Percentiles rank a stretch among this genome's conserved stretches.
Evolutionary conservation across 2,329 filamentous ascomycete genomes (phyloP).

Genomic region (Cercospora brassicicola): DNA sequence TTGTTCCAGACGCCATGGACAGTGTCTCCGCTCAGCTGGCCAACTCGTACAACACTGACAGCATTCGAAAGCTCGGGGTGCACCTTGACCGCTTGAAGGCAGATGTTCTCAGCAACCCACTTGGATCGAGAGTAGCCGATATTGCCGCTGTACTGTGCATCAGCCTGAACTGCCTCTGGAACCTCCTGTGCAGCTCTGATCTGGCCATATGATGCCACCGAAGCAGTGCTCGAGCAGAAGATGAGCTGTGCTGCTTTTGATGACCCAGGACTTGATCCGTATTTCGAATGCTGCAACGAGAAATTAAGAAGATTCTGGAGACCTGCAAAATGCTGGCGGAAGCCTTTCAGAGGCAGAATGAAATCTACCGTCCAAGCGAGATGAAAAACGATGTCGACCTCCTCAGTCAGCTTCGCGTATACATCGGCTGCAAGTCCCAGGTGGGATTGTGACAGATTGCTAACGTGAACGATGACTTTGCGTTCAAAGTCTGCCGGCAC

Average conservation of each 20-base stretch:
- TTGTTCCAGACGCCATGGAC: conserved; percentile 50
- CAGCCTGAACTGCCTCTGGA: conserved; percentile 44
- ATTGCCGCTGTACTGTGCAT: conserved; percentile 48
- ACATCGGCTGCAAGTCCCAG: conserved; percentile 51
- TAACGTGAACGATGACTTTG: conserved; percentile 51
- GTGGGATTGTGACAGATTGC: conserved; percentile 49
- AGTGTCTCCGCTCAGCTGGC: conserved; percentile 51
- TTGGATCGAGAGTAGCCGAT: conserved; percentile 59
- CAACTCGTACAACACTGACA: conserved; percentile 49
- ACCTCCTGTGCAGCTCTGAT: conserved; percentile 38
- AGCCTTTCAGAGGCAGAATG: conserved; percentile 56
- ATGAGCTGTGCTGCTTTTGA: conserved; percentile 41
- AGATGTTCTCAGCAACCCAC: conserved; percentile 61
- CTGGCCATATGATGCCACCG: conserved; percentile 45
- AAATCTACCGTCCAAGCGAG: conserved; percentile 68
- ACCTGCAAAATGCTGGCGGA: conserved; percentile 53
- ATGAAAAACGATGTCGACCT: conserved; percentile 59
- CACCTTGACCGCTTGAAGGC: conserved; percentile 41
- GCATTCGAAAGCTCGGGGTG: conserved; percentile 36
- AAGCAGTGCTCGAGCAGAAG: conserved; percentile 51
- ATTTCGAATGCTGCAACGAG: conserved; percentile 36
- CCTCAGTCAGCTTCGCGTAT: conserved; percentile 46
- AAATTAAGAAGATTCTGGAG: conserved; percentile 53
- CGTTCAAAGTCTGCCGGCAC: conserved; percentile 29
- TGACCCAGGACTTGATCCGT: conserved; percentile 13